These are phyloP conservation scores for Astragalus membranaceus DNA, from an alignment of 306 rosid genomes.

Conservation along the genomic window DNA sequence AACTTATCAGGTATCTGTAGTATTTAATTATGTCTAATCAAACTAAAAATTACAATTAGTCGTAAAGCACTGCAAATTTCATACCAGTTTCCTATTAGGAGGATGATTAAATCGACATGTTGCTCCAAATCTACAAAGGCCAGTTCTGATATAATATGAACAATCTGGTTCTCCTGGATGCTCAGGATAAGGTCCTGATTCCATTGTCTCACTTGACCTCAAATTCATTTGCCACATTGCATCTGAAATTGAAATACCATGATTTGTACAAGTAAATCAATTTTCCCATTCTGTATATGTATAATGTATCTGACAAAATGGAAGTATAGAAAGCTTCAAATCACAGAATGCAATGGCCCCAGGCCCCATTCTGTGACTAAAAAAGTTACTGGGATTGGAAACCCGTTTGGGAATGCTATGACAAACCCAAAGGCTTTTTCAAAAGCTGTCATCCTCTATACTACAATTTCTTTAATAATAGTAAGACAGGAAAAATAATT, in stretches of 20 bases:
- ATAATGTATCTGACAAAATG: not conserved
- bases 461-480: not conserved
- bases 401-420: not conserved
- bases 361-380: conserved; percentile 1
- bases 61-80: conserved; percentile 22
- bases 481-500: not conserved
- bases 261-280: conserved; percentile 1
- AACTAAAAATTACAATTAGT: not conserved
- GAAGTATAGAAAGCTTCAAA: conserved; percentile 7
- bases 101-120: conserved; percentile 97
- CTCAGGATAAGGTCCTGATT: conserved; percentile 85
- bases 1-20: no score
- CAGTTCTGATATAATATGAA: conserved; percentile 91
- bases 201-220: conserved; percentile 86
- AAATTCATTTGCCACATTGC: conserved; percentile 93
- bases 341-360: not conserved
- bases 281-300: no score
- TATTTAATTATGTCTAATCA: no score
- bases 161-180: conserved; percentile 94
- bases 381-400: conserved; percentile 4
- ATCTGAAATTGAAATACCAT: conserved; percentile 45
- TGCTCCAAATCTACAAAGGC: conserved; percentile 93
- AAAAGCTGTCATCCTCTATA: conserved; percentile 9
- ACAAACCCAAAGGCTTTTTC: conserved; percentile 6
- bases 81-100: conserved; percentile 92